These are phyloP conservation scores for Eutrema salsugineum DNA, from an alignment of 441 rosid species.

Conservation along the genomic window DNA sequence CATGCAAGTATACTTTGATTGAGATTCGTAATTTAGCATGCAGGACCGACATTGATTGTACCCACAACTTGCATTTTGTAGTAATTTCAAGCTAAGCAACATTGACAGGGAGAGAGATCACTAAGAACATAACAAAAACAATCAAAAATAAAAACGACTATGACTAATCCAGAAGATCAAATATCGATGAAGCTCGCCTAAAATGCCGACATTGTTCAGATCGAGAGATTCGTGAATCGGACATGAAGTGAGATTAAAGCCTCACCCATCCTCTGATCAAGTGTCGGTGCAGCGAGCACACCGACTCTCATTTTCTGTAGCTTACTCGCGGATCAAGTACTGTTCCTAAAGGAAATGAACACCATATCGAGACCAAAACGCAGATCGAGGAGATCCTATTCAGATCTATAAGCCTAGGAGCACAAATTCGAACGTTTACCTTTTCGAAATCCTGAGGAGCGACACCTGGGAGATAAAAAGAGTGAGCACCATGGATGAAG, in stretches of 20 bases:
- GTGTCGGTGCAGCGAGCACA: conserved; percentile 19
- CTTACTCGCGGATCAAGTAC: not conserved
- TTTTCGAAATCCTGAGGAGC: conserved; percentile 68
- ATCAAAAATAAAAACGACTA: not conserved
- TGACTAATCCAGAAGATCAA: not conserved
- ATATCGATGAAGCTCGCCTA: conserved; percentile 1
- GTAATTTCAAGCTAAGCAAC: not conserved
- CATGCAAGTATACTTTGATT: not conserved
- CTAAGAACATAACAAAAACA: not conserved
- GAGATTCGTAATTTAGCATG: not conserved
- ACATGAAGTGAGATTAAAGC: conserved; percentile 2
- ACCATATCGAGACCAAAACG: not conserved
- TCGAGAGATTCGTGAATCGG: not conserved
- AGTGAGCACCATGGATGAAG: conserved; percentile 43
- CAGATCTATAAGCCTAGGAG: conserved; percentile 28
- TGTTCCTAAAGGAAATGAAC: not conserved
- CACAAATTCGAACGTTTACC: conserved; percentile 30
- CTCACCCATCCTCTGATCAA: not conserved
- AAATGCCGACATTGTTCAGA: conserved; percentile 25
- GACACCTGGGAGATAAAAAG: conserved; percentile 65
- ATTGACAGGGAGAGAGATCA: not conserved
- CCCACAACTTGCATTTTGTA: not conserved
- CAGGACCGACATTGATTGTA: not conserved
- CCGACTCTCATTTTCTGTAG: not conserved
- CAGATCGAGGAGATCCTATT: conserved; percentile 13